A percentile compares a stretch with the other conserved stretches of the same genome.
phyloP scores from a whole-genome alignment of 106 monocot genomes.

The Allium cepa region DNA sequence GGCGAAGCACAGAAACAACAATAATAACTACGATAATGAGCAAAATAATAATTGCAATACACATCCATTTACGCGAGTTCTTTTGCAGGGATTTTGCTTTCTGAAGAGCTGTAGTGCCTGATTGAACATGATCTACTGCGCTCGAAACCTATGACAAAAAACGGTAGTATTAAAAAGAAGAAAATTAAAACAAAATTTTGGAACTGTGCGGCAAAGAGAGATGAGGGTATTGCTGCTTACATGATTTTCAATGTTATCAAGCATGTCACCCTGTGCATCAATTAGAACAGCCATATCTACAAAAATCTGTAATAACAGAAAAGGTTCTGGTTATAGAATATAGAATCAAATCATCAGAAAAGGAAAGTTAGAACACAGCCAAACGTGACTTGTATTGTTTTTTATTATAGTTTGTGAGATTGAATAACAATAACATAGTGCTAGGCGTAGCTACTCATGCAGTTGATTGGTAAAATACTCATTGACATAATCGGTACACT shows the following conservation, averaged over 20 bases:
- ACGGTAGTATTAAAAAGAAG: neutral
- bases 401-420: no score
- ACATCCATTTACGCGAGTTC: constrained; percentile 95
- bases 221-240: neutral
- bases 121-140: constrained; percentile 79
- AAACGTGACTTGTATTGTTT: no score
- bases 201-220: neutral
- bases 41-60: constrained; percentile 90
- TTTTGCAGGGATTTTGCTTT: constrained; percentile 82
- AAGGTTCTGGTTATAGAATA: neutral
- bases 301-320: constrained; percentile 11
- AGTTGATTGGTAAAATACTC: no score
- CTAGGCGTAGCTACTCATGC: no score
- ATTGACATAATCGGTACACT: no score
- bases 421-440: no score
- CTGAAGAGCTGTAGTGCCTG: constrained; percentile 68
- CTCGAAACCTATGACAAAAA: constrained; percentile 50
- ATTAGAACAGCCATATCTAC: constrained; percentile 17
- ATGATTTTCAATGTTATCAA: constrained; percentile 13
- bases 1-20: constrained; percentile 61
- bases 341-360: neutral
- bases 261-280: constrained; percentile 20
- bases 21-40: constrained; percentile 65
- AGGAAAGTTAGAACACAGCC: no score
- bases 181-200: no score